Evolutionary conservation across 2,329 filamentous ascomycete genomes (phyloP).

Genomic region (Parafenestella ontariensis): DNA sequence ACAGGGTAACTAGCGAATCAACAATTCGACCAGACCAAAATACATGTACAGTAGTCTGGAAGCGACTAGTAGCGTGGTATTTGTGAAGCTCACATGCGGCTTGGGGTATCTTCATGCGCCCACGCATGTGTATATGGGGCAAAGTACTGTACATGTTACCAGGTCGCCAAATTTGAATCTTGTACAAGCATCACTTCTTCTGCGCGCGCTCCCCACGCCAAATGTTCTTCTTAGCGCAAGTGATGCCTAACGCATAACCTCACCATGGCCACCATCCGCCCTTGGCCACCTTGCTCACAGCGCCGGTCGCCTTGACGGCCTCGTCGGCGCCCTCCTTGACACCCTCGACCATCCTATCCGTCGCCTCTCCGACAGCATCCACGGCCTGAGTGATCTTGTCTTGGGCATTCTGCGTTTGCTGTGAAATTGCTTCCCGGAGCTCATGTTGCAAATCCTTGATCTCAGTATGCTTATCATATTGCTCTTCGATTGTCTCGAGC

Average conservation of each 20-base stretch:
- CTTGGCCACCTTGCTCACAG: slow-evolving; percentile 20
- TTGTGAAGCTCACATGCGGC: not conserved
- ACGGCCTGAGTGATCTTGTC: slow-evolving; percentile 14
- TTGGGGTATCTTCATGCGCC: not conserved
- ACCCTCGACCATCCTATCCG: slow-evolving; percentile 13
- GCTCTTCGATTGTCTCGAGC: slow-evolving; percentile 74
- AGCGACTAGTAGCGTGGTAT: not conserved
- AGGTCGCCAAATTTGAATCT: not conserved
- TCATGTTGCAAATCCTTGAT: slow-evolving; percentile 31
- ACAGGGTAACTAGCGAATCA: not conserved
- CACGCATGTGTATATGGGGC: not conserved
- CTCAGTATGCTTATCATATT: slow-evolving; percentile 55
- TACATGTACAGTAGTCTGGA: not conserved
- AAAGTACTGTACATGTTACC: not conserved
- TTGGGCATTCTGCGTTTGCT: slow-evolving; percentile 19
- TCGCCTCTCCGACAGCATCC: slow-evolving; percentile 9
- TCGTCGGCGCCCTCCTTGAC: slow-evolving; percentile 23
- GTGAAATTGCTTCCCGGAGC: slow-evolving; percentile 28
- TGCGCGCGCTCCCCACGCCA: not conserved
- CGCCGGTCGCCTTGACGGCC: slow-evolving; percentile 17
- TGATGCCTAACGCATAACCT: not conserved
- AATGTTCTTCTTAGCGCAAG: not conserved
- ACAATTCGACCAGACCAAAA: not conserved
- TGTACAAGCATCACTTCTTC: not conserved
- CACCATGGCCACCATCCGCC: slow-evolving; percentile 38